These are phyloP conservation scores for Bipolaris oryzae DNA, from an alignment of 2,329 filamentous ascomycete species.

Conservation along the genomic window DNA sequence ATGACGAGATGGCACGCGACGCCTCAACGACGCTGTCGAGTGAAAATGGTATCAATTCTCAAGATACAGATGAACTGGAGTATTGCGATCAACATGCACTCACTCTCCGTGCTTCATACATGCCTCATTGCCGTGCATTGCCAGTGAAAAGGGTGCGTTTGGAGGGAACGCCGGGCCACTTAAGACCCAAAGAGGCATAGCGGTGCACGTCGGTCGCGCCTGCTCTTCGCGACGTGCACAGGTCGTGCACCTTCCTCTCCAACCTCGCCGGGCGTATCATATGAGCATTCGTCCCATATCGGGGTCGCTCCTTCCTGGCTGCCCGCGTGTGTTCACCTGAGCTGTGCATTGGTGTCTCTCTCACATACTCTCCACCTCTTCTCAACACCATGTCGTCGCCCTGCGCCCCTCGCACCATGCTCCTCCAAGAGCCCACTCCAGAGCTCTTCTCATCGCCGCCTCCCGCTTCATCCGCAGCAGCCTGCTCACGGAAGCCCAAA, in stretches of 20 bases:
- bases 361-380: conserved; percentile 12
- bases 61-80: too few relatives aligned
- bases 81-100: neutral
- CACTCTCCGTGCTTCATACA: neutral
- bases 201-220: conserved; percentile 20
- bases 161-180: conserved; percentile 3
- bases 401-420: conserved; percentile 27
- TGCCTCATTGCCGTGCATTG: neutral
- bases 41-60: neutral
- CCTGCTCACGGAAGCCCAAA: conserved; percentile 48
- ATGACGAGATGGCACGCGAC: conserved; percentile 3
- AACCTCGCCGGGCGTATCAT: conserved; percentile 15
- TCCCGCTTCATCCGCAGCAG: conserved; percentile 35
- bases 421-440: conserved; percentile 41
- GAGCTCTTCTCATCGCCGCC: conserved; percentile 50
- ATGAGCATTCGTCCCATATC: conserved; percentile 14
- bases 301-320: conserved; percentile 3
- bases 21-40: neutral
- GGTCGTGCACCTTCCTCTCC: conserved; percentile 15
- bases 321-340: conserved; percentile 8
- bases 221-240: conserved; percentile 17
- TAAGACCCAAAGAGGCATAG: conserved; percentile 10
- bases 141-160: neutral
- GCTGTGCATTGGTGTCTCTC: conserved; percentile 6
- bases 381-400: conserved; percentile 37